Evolutionary conservation across 2,329 filamentous ascomycete genomes (phyloP), one percentile per base, ranked within the genome.

Genomic region (Zymoseptoria pseudotritici): DNA sequence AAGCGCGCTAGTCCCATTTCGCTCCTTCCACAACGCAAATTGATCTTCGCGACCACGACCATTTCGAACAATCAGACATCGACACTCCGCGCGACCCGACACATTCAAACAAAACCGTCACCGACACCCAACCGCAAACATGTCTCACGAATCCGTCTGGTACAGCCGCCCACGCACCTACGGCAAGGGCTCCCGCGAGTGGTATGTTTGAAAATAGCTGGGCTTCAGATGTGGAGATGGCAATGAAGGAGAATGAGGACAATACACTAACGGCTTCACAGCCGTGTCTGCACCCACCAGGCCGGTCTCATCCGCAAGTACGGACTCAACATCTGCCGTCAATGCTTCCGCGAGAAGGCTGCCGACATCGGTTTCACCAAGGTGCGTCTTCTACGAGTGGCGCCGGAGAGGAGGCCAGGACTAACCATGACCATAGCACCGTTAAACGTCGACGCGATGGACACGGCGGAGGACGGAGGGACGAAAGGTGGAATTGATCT

Each of bases 251-350:
- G 52, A 63, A 57, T 62, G 56, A 58, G 56, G 61, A 63, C 46
- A 60, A 62, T 58, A 62, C 63, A 67, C 71, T 73, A 64, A 73
- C 64, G 63, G 55, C 58, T 26, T 54, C 53, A 71, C 74, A 90
- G 87, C 84, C 87, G 87, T 76, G 86, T 89, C 77, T 90, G 87
- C 90, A 91, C 91, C 77, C 93, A 99, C 89, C 87, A 86, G 77
- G 93, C 94, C 76, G 94, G 94, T 95, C 87, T 99, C 73, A 96
- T 99, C 87, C 92, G 94, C 85, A 99, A 99, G 85, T 99, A 99
- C 84, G 93, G 94, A 77, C 86, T 97, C 73, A 91, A 96, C 75
- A 85, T 87, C 80, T 86, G 84, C 82, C 83, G 84, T 82, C 81
- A 84, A 78, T 87, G 84, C 82, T 87, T 87, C 82, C 77, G 85